phyloP scores from a whole-genome alignment of 331 rosid genomes.

The Erythrophleum ivorense region DNA sequence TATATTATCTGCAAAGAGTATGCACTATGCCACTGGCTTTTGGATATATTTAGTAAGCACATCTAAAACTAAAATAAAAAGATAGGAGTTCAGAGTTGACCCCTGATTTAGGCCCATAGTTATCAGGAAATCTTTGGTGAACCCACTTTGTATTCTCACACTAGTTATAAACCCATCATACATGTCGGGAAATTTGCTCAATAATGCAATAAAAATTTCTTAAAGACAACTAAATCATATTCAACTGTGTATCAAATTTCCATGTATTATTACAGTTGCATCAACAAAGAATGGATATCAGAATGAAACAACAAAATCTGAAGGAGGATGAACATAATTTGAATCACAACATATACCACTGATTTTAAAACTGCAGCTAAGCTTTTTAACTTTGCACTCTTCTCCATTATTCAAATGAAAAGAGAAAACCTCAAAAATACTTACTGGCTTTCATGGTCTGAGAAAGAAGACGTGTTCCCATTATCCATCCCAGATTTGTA shows the following conservation, averaged over 20 bases:
- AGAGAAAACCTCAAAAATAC: slow-evolving; percentile 44
- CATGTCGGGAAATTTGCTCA: background rate
- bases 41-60: too few relatives aligned
- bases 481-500: slow-evolving; percentile 97
- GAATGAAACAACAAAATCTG: slow-evolving; percentile 28
- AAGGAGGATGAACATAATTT: slow-evolving; percentile 24
- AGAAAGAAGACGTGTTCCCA: slow-evolving; percentile 91
- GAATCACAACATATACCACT: slow-evolving; percentile 30
- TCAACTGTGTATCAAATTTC: background rate
- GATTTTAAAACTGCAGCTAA: slow-evolving; percentile 8
- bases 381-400: background rate
- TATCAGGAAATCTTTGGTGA: too few relatives aligned
- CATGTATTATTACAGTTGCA: slow-evolving; percentile 34
- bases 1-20: too few relatives aligned
- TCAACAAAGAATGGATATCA: slow-evolving; percentile 31
- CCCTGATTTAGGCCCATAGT: too few relatives aligned
- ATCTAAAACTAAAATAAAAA: too few relatives aligned
- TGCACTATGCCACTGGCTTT: too few relatives aligned
- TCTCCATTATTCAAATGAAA: slow-evolving; percentile 26
- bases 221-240: slow-evolving; percentile 23
- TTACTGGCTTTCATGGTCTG: slow-evolving; percentile 97
- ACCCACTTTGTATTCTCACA: too few relatives aligned
- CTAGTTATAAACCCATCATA: too few relatives aligned
- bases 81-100: too few relatives aligned
- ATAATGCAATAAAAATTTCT: slow-evolving; percentile 19